phyloP scores from a whole-genome alignment of 345 rosid species.

The Gossypium sturtianum region DNA sequence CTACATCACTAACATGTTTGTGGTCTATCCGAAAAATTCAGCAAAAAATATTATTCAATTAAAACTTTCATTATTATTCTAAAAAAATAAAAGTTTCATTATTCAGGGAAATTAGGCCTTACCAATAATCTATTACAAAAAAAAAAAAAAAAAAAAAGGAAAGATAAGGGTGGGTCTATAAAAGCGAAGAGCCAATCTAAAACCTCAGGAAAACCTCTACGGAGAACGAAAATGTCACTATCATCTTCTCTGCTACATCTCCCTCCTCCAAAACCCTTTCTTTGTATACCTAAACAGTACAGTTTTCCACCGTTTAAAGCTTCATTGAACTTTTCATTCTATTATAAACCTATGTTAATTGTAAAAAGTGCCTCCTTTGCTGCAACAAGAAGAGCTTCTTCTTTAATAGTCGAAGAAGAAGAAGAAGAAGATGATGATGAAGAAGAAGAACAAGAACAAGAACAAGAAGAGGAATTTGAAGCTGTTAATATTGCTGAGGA shows the following conservation, averaged over 20 bases:
- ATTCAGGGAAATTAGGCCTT: background rate
- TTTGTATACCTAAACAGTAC: constrained; percentile 16
- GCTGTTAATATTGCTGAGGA: constrained; percentile 68
- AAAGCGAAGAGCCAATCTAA: constrained; percentile 9
- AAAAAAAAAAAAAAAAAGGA: background rate
- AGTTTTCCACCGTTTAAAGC: constrained; percentile 13
- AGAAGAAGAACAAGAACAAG: background rate
- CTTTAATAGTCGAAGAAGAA: constrained; percentile 17
- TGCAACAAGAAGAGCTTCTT: constrained; percentile 7
- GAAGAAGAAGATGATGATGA: background rate
- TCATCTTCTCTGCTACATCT: constrained; percentile 34
- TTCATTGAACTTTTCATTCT: constrained; percentile 12
- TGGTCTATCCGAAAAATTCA: no score
- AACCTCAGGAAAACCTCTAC: constrained; percentile 32
- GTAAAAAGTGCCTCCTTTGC: constrained; percentile 8
- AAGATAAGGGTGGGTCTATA: background rate
- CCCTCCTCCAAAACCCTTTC: constrained; percentile 24
- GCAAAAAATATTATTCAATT: no score
- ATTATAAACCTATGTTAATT: background rate
- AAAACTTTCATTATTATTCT: no score
- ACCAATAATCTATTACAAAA: background rate
- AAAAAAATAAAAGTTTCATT: background rate
- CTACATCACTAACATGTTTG: no score
- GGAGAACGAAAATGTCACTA: constrained; percentile 24
- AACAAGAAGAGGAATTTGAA: constrained; percentile 23